Percentiles rank a stretch among this genome's conserved stretches.
Evolutionary conservation across 2,329 filamentous ascomycete species (phyloP).

Genomic region (Paramyrothecium roridum): DNA sequence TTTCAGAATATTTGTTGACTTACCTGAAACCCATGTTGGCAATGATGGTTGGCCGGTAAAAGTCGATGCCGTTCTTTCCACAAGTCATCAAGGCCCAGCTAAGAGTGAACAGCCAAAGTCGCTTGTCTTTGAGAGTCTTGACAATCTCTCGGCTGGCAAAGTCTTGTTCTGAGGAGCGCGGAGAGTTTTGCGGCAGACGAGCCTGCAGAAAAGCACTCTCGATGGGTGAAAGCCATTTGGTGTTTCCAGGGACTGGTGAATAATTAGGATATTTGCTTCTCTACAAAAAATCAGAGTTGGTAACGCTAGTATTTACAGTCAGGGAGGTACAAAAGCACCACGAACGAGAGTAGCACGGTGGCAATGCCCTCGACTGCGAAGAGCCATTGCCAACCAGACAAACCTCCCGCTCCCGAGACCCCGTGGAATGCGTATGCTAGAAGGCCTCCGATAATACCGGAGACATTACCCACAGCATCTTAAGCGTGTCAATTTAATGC

Average conservation of each 20-base stretch:
- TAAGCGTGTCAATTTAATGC: background rate
- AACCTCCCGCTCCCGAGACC: slow-evolving; percentile 1
- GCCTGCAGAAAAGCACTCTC: slow-evolving; percentile 43
- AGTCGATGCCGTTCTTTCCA: slow-evolving; percentile 32
- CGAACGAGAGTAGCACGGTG: slow-evolving; percentile 9
- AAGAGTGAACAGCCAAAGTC: slow-evolving; percentile 38
- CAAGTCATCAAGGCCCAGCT: slow-evolving; percentile 38
- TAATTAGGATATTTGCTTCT: background rate
- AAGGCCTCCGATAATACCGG: slow-evolving; percentile 2
- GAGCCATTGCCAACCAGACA: slow-evolving; percentile 57
- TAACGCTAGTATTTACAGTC: slow-evolving; percentile 3
- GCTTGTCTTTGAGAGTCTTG: slow-evolving; percentile 28
- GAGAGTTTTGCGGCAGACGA: slow-evolving; percentile 36
- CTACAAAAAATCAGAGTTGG: background rate
- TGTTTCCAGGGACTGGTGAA: slow-evolving; percentile 30
- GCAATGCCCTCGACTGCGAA: slow-evolving; percentile 61
- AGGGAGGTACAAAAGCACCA: slow-evolving; percentile 10
- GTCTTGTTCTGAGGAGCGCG: slow-evolving; percentile 30
- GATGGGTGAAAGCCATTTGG: slow-evolving; percentile 36
- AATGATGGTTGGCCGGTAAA: slow-evolving; percentile 37
- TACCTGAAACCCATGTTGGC: slow-evolving; percentile 18
- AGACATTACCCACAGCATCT: slow-evolving; percentile 2
- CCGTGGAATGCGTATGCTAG: slow-evolving; percentile 3
- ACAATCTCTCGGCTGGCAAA: slow-evolving; percentile 33
- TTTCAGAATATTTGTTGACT: too few species aligned